phyloP scores from a whole-genome alignment of 2,329 filamentous ascomycete species.

The Hysterium pulicare region DNA sequence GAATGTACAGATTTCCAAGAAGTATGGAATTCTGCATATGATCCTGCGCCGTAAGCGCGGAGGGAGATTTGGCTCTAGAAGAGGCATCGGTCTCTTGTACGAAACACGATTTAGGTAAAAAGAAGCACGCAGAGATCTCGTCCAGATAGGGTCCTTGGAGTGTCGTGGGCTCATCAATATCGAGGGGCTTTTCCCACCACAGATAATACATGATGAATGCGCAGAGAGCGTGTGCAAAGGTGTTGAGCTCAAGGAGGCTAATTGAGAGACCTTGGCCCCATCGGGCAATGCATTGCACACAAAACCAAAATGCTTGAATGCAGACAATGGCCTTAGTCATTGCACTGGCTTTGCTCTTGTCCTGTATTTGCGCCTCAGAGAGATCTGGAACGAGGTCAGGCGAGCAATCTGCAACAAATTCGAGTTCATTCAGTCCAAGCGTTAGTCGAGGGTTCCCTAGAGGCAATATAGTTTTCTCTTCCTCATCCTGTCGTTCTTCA shows the following conservation, averaged over 20 bases:
- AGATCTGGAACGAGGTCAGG: neutral
- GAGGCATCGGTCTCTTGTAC: too few species aligned
- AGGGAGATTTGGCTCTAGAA: too few species aligned
- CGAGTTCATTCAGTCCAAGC: neutral
- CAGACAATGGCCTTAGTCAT: neutral
- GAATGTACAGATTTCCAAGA: too few species aligned
- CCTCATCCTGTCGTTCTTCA: neutral
- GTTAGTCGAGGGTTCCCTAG: neutral
- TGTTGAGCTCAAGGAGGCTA: slow-evolving; percentile 58
- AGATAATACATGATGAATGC: slow-evolving; percentile 19
- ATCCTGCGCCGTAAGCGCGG: too few species aligned
- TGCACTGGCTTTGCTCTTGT: neutral
- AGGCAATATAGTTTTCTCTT: neutral
- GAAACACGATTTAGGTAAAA: too few species aligned
- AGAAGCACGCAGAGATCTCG: too few species aligned
- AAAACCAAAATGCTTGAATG: neutral
- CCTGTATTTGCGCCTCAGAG: neutral
- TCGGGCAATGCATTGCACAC: neutral
- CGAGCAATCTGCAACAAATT: neutral
- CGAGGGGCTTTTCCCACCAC: slow-evolving; percentile 22
- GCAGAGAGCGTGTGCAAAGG: slow-evolving; percentile 47
- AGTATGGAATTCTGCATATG: too few species aligned
- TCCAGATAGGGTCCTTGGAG: too few species aligned
- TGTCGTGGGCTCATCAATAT: slow-evolving; percentile 11
- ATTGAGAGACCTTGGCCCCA: slow-evolving; percentile 9